A percentile compares a stretch with the other conserved stretches of the same genome.
Evolutionary conservation across 192 early-diverging fungal species (phyloP).

Genomic region (Backusella tuberculispora): DNA sequence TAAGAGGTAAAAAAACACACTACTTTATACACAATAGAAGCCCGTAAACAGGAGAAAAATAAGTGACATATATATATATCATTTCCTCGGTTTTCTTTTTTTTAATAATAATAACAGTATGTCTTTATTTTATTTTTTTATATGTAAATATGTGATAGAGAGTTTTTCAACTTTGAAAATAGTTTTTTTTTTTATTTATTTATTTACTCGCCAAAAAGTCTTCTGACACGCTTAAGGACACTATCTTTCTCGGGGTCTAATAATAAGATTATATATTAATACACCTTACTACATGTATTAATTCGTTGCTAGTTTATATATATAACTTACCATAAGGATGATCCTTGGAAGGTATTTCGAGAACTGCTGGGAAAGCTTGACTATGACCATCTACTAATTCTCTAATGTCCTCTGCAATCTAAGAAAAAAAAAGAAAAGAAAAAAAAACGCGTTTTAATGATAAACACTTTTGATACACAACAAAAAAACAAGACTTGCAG

Average conservation of each 20-base stretch:
- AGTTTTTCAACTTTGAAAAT: slow-evolving; percentile 1
- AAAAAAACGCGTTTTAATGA: slow-evolving; percentile 1
- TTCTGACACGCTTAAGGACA: slow-evolving; percentile 81
- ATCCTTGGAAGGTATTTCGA: slow-evolving; percentile 99
- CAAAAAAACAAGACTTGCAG: too few relatives aligned
- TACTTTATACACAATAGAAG: too few relatives aligned
- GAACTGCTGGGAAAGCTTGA: slow-evolving; percentile 93
- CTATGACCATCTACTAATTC: slow-evolving; percentile 87
- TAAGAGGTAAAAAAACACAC: too few relatives aligned
- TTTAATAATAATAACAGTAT: too few relatives aligned
- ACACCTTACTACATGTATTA: not conserved
- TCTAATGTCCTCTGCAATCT: slow-evolving; percentile 94
- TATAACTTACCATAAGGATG: slow-evolving; percentile 85
- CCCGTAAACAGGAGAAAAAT: not conserved
- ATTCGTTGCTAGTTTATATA: too few relatives aligned
- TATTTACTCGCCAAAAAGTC: slow-evolving; percentile 77
- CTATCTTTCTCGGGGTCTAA: slow-evolving; percentile 77
- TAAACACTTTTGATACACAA: too few relatives aligned
- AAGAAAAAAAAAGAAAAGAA: slow-evolving; percentile 6
- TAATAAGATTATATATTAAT: slow-evolving; percentile 23
- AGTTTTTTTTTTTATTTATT: slow-evolving; percentile 13
- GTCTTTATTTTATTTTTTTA: not conserved
- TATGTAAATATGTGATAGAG: slow-evolving; percentile 1
- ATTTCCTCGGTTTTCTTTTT: not conserved
- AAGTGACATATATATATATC: not conserved